Conservation (phyloP, 2,329 filamentous ascomycete genomes). For the Calonectria hawksworthii region DNA sequence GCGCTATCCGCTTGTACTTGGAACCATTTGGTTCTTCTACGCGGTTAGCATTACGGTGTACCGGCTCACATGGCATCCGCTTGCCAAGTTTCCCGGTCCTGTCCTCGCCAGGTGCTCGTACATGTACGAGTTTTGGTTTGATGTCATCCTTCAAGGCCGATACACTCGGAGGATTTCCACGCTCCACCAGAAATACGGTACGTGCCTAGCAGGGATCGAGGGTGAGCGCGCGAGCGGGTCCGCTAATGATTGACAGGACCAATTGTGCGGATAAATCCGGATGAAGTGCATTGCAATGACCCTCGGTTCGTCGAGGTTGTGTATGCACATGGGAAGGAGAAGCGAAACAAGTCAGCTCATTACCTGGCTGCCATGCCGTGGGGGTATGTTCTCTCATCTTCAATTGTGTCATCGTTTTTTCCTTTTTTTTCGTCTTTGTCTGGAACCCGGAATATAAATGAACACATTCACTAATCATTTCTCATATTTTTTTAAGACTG, state of each 20-base stretch:
- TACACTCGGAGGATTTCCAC: slow-evolving; percentile 27
- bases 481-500: neutral
- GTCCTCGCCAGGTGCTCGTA: slow-evolving; percentile 26
- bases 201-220: neutral
- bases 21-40: neutral
- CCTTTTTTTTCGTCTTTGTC: neutral
- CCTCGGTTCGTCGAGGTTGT: slow-evolving; percentile 21
- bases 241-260: slow-evolving; percentile 22
- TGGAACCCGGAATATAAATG: too few species aligned
- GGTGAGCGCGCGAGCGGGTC: neutral
- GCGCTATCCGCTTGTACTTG: neutral
- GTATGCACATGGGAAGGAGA: slow-evolving; percentile 16
- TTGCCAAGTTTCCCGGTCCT: slow-evolving; percentile 26
- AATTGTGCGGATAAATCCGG: slow-evolving; percentile 27
- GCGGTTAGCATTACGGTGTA: neutral
- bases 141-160: slow-evolving; percentile 29
- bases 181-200: slow-evolving; percentile 30
- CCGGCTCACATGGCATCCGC: slow-evolving; percentile 10
- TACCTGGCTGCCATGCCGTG: slow-evolving; percentile 14
- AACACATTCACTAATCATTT: neutral
- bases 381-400: slow-evolving; percentile 7
- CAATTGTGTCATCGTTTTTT: neutral
- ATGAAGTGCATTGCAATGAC: slow-evolving; percentile 25
- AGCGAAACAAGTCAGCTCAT: slow-evolving; percentile 4
- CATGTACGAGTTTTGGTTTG: slow-evolving; percentile 34